Evolutionary conservation across 306 rosid species (phyloP), one percentile per base, ranked within the genome.

Genomic region (Echinosophora koreensis): DNA sequence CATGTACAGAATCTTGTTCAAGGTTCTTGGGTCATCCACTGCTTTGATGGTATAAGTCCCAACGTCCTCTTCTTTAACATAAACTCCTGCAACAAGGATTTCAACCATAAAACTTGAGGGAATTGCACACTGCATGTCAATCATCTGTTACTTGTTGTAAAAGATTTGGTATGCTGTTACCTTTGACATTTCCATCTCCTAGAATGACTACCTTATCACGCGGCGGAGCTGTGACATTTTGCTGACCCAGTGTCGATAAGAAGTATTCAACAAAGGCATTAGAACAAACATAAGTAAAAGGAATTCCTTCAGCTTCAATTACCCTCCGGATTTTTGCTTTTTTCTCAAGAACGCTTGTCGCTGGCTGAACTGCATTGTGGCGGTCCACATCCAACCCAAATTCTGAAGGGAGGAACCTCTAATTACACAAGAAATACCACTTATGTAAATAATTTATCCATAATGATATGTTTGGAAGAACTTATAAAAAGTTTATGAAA

Each of bases 391-490:
- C 88, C 0, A 57, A 0, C 69, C 90, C 86, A 57, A 84, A 87
- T 69, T 84, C 90, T 1, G 88, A 82, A n/a, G 90, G 86, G 6
- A 82, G 3, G 41, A 84, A 79, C 47, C 87, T 87, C 85, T 87
- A 32, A 11, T 67, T 0, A 59, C 10, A 47, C 1, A 37, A 66
- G 1, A 58, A 30, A 47, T 7, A 8, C 6, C 9, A 46, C 5
- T 37, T 54, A 46, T 46, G 3, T 46, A 10, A 3, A 2, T 46
- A 46, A 27, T 14, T 27, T 17, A 38, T 3, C 52, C 9, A 54
- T 22, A 22, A 22, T 1, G 22, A 22, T 22, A 22, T 22, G 22
- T 22, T 22, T 22, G 22, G 22, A 22, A 22, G 22, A 22, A 22
- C 22, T 22, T 22, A 22, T 22, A 22, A 22, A 22, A 22, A 22